Base-by-base conservation (phyloP, 148 eudicot genomes). In the Fagopyrum homotropicum region DNA sequence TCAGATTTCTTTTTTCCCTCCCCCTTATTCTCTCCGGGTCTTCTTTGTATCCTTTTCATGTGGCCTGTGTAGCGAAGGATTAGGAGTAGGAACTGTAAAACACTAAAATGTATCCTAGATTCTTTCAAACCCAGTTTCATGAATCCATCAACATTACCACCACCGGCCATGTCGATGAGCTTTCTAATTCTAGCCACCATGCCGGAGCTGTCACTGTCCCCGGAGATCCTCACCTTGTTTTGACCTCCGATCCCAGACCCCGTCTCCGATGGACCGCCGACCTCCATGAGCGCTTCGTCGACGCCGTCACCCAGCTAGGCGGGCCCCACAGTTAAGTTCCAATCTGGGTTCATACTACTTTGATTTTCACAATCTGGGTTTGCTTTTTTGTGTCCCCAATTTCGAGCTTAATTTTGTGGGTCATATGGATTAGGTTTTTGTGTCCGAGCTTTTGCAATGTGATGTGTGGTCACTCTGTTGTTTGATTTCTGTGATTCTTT, bases 241-340 rank as follows among this genome's bases (percentile, higher is more conserved):
- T 91, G 76, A 91, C 91, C 45, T 83, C 93, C 52, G 97, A 91
- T 80, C 93, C 90, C 4, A 91, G 88, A 77, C 93, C 97, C 50
- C 89, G 97, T 0, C 93, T 91, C 76, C 81, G 97, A 12, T 91
- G 97, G 97, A 91, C 93, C 12, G 79, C 90, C 16, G 93, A 91
- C 79, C 93, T 91, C 76, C 97, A 91, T 64, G 97, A 91, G 45
- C 88, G 97, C 19, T 91, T 91, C 56, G 88, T 91, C 73, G 97
- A 91, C 66, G 97, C 97, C 50, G 93, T 91, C 74, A 86, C 97
- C 74, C 93, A 91, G 84, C 97, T 91, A 46, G 97, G 97, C 45
- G 97, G 97, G 12, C 82, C 97, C 79, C 76, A 77, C 82, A 91
- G 97, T 91, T 75, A 16, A 30, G 56, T 26, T 45, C 57, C 57